Conservation (phyloP, 805 yeast genomes). For the Myxozyma vanderwaltii region DNA sequence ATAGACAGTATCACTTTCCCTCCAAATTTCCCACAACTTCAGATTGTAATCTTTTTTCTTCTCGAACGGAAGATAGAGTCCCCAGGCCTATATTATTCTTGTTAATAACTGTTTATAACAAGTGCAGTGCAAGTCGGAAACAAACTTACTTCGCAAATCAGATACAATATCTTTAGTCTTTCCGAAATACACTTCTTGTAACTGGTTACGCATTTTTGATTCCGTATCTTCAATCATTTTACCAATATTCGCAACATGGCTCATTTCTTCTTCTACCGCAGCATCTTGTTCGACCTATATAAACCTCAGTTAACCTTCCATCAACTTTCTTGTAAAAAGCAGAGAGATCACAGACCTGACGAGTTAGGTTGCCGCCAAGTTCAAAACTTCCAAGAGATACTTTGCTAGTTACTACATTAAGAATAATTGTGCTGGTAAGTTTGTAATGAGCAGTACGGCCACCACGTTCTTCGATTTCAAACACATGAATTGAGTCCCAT, state of each 20-base stretch:
- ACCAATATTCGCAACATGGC: constrained; percentile 88
- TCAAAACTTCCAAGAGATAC: constrained; percentile 47
- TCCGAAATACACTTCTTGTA: constrained; percentile 94
- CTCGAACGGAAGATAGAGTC: constrained; percentile 43
- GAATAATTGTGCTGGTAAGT: constrained; percentile 83
- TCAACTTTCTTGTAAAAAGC: too few species aligned
- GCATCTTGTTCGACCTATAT: constrained; percentile 53
- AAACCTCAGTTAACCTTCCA: not conserved
- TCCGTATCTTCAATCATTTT: constrained; percentile 84
- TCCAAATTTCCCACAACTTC: constrained; percentile 47
- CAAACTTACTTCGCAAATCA: constrained; percentile 55
- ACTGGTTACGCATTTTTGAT: constrained; percentile 77
- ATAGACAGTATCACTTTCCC: too few species aligned
- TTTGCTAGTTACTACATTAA: constrained; percentile 56
- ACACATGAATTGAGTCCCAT: constrained; percentile 95
- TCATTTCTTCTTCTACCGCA: constrained; percentile 51
- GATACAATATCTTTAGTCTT: constrained; percentile 87
- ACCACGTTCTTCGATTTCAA: constrained; percentile 59
- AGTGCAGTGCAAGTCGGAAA: too few species aligned
- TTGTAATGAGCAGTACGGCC: constrained; percentile 54
- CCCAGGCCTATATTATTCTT: constrained; percentile 35
- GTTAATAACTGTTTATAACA: not conserved
- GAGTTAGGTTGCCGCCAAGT: constrained; percentile 80
- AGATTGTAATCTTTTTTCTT: constrained; percentile 47
- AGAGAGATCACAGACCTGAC: constrained; percentile 56